Percentiles rank a stretch among this genome's conserved stretches.
Evolutionary conservation across 2,329 filamentous ascomycete genomes (phyloP).

Genomic region (Huntiella abstrusa): DNA sequence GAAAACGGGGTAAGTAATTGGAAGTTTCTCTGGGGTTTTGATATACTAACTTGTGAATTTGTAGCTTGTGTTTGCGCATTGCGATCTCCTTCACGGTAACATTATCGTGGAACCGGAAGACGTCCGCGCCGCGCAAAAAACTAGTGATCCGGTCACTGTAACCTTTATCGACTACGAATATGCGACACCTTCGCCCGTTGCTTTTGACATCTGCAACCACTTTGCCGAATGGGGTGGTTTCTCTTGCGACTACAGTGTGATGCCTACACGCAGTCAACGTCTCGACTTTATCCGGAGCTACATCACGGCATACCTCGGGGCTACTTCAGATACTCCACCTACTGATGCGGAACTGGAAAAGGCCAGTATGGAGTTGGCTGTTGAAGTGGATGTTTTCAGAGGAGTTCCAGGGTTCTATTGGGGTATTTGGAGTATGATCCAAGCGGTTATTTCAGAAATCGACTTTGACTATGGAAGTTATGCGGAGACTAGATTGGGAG

Average conservation of each 20-base stretch:
- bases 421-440: slow-evolving; percentile 93
- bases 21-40: not conserved
- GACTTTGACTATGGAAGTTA: slow-evolving; percentile 94
- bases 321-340: slow-evolving; percentile 20
- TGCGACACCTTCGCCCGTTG: slow-evolving; percentile 78
- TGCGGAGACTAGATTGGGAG: slow-evolving; percentile 65
- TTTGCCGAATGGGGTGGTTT: slow-evolving; percentile 98
- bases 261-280: slow-evolving; percentile 62
- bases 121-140: slow-evolving; percentile 12
- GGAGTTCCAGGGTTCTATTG: slow-evolving; percentile 78
- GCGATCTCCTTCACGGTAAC: slow-evolving; percentile 89
- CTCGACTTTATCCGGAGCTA: slow-evolving; percentile 72
- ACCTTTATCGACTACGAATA: slow-evolving; percentile 98
- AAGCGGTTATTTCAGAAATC: slow-evolving; percentile 83
- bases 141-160: slow-evolving; percentile 27
- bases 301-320: slow-evolving; percentile 48
- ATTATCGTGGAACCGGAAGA: slow-evolving; percentile 57
- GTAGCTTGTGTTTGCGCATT: slow-evolving; percentile 80
- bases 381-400: slow-evolving; percentile 71
- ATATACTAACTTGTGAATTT: not conserved
- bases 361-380: slow-evolving; percentile 50
- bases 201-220: slow-evolving; percentile 94
- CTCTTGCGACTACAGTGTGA: slow-evolving; percentile 71
- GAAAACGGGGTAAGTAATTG: slow-evolving; percentile 43
- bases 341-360: slow-evolving; percentile 29